phyloP scores from a whole-genome alignment of 31 red algal species.

The Endocladia muricata region DNA sequence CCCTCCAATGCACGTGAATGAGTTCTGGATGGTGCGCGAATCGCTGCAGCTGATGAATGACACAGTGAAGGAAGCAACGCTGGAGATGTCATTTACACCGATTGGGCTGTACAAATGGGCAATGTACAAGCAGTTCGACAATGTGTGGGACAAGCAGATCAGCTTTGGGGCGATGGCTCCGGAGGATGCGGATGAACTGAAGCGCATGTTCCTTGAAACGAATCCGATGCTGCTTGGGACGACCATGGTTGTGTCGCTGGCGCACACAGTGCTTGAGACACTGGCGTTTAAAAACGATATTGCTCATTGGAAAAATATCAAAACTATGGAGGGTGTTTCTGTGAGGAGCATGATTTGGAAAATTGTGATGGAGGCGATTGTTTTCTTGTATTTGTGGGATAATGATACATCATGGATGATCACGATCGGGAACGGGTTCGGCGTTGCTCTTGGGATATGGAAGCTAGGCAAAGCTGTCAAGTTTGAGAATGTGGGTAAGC shows the following conservation, averaged over 20 bases:
- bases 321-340: constrained; percentile 82
- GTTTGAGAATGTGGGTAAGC: constrained; percentile 72
- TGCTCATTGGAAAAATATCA: constrained; percentile 85
- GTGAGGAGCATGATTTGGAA: constrained; percentile 95
- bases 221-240: constrained; percentile 80
- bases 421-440: constrained; percentile 61
- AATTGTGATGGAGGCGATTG: constrained; percentile 85
- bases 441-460: constrained; percentile 76
- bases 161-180: constrained; percentile 37
- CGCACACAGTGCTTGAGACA: constrained; percentile 79
- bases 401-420: constrained; percentile 97
- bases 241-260: constrained; percentile 77
- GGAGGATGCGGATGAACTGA: constrained; percentile 73
- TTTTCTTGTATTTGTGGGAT: constrained; percentile 86
- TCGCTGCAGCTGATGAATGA: constrained; percentile 53
- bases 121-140: constrained; percentile 72
- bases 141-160: constrained; percentile 68
- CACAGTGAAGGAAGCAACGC: constrained; percentile 33
- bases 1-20: constrained; percentile 72
- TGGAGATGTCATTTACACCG: constrained; percentile 59
- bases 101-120: constrained; percentile 45
- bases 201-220: constrained; percentile 82
- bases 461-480: constrained; percentile 89
- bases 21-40: constrained; percentile 73
- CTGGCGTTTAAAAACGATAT: constrained; percentile 94